Evolutionary conservation across 2,329 filamentous ascomycete species (phyloP), one percentile per base, ranked within the genome.

Genomic region (Zarea fungicola): DNA sequence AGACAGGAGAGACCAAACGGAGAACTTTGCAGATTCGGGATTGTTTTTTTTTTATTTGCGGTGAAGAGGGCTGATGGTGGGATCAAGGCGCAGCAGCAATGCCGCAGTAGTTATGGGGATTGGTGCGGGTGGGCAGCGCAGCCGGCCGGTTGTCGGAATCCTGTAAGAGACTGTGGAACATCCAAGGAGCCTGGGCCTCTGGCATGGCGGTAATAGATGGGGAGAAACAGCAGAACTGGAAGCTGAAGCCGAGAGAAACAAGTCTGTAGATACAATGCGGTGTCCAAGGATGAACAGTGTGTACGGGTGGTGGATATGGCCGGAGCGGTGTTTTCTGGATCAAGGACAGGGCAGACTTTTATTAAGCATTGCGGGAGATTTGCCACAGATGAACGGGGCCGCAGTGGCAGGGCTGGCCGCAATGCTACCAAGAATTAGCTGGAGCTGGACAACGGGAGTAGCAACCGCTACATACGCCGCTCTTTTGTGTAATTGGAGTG

Each of bases 51-150:
- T 22, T 25, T 31, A 39, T 46, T 37, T 36, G 43, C 36, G 43
- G 36, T 35, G 26, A 29, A 39, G 39, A 29, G 36, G 34, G 25
- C 25, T 19, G 25, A 16, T 34, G 35, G 44, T 41, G 44, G 44
- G 44, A 40, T 48, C 34, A 48, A 41, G 44, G 44, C 44, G 44
- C 44, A 48, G 44, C 44, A 48, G 43, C 35, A 46, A 46, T 28
- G 44, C 35, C 42, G 42, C 42, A 47, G 44, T 32, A 19, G 25
- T 13, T n/a, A 28, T 48, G 44, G 26, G 29, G 11, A 25, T 29
- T 31, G 32, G 22, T 45, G 37, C 11, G 28, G 43, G 44, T 21
- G 44, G 36, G 44, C 35, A 34, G 35, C 26, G 36, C 28, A 19
- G 44, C 21, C 44, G 28, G 36, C n/a, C n/a, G 44, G 34, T 32